Conservation (phyloP, 2,329 filamentous ascomycete genomes). For the Aspergillus persii region DNA sequence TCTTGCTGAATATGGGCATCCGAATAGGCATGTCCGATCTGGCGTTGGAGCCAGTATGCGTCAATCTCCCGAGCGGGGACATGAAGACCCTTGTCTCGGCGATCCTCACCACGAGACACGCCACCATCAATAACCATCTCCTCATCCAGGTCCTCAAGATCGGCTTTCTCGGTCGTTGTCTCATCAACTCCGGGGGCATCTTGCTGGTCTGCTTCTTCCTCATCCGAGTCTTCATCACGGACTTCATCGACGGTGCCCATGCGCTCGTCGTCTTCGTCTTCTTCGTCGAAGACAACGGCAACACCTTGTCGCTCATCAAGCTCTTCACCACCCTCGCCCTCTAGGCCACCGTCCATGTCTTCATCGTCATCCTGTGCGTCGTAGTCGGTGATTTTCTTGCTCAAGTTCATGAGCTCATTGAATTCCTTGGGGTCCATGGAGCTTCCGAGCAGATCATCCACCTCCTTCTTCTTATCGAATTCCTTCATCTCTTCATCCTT, state of each 20-base stretch:
- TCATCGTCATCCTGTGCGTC: constrained; percentile 95
- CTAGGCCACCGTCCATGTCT: constrained; percentile 69
- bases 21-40: constrained; percentile 82
- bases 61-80: constrained; percentile 89
- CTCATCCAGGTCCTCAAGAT: constrained; percentile 53
- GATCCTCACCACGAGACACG: constrained; percentile 42
- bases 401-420: constrained; percentile 92
- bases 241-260: constrained; percentile 79
- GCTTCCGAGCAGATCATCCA: constrained; percentile 87
- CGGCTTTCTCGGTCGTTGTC: constrained; percentile 33
- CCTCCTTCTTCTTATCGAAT: constrained; percentile 96
- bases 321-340: constrained; percentile 66
- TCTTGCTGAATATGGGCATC: constrained; percentile 92
- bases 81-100: constrained; percentile 50
- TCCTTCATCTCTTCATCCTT: constrained; percentile 97
- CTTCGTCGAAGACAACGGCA: constrained; percentile 93
- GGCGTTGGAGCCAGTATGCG: constrained; percentile 93
- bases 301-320: constrained; percentile 95
- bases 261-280: constrained; percentile 81
- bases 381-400: constrained; percentile 99
- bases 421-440: constrained; percentile 85
- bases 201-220: constrained; percentile 59
- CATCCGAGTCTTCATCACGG: constrained; percentile 80
- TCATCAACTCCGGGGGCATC: constrained; percentile 56
- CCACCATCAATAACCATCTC: constrained; percentile 81